Conservation (phyloP, 257 asterid genomes). For the Solanum appendiculatum region DNA sequence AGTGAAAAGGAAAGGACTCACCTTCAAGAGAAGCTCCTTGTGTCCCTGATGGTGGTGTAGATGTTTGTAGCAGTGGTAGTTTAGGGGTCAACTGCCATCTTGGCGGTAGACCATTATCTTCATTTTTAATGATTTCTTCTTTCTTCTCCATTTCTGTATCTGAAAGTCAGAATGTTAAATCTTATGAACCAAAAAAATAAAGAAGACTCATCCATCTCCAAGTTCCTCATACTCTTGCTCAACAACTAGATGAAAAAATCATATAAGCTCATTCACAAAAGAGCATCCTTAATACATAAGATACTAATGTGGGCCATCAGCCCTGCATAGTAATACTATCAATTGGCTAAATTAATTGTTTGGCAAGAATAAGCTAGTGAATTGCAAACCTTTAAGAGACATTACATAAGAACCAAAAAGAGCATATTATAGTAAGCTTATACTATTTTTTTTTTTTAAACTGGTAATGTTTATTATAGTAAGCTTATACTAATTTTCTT, state of each 20-base stretch:
- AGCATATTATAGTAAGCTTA: background rate
- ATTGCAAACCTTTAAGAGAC: background rate
- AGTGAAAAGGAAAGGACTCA: conserved; percentile 5
- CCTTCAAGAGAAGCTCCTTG: conserved; percentile 30
- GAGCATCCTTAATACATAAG: background rate
- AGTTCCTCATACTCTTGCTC: background rate
- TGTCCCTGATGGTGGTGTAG: conserved; percentile 24
- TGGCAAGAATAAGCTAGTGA: background rate
- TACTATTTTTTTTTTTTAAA: background rate
- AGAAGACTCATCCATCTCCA: background rate
- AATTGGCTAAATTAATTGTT: background rate
- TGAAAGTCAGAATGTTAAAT: conserved; percentile 14
- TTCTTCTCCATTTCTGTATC: conserved; percentile 27
- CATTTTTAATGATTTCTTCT: conserved; percentile 25
- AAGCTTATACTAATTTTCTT: background rate
- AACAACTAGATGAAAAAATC: background rate
- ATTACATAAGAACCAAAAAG: background rate
- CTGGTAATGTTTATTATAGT: background rate
- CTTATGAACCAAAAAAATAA: conserved; percentile 4
- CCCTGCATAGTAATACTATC: background rate
- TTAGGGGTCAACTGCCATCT: conserved; percentile 49
- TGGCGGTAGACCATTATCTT: conserved; percentile 63
- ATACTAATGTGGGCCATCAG: background rate
- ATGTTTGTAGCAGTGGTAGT: conserved; percentile 20
- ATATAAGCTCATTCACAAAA: background rate